Evolutionary conservation across 2,329 filamentous ascomycete genomes (phyloP), one percentile per base, ranked within the genome.

Genomic region (Diaporthe sp.): DNA sequence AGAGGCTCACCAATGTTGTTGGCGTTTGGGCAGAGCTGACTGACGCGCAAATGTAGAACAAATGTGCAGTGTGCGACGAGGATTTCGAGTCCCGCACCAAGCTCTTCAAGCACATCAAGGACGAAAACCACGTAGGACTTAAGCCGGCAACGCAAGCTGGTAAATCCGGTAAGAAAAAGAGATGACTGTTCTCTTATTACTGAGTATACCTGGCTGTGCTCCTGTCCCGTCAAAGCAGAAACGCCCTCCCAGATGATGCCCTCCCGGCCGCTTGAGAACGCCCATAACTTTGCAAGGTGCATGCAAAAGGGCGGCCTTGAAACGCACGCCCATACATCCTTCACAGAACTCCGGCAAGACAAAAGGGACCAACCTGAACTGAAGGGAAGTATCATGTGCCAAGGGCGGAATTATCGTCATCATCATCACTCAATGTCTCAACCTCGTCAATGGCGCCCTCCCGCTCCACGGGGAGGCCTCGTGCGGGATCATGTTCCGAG

Each of bases 391-490:
- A 67, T 78, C 73, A 78, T 13, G 49, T 71, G 44, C 77, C 73
- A 47, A 78, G 72, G 25, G 78, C 74, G 78, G 83, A 83, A 49
- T 84, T 72, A 37, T 75, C 85, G 61, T 86, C 85, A 37, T 90
- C 63, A 53, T 92, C 91, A 80, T 97, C 95, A 81, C 97, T 97
- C 81, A 98, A 89, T 3, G 92, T 93, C 83, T 98, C 94, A 4
- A 99, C 96, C 81, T 98, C 95, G 78, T 98, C 95, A 73, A 98
- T 91, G 0, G 95, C 95, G 49, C 90, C 92, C 47, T 92, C 90
- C 73, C 94, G 88, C 78, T 94, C 94, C 37, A 83, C 80, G 13
- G 85, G 85, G 68, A 87, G 84, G 2, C 89, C 88, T 75, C 89
- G 86, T 4, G 90, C 85, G 0, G 92, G 91, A 79, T 96, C 93